Base-by-base conservation (phyloP, 2,329 filamentous ascomycete species). In the Paramyrothecium sp. region DNA sequence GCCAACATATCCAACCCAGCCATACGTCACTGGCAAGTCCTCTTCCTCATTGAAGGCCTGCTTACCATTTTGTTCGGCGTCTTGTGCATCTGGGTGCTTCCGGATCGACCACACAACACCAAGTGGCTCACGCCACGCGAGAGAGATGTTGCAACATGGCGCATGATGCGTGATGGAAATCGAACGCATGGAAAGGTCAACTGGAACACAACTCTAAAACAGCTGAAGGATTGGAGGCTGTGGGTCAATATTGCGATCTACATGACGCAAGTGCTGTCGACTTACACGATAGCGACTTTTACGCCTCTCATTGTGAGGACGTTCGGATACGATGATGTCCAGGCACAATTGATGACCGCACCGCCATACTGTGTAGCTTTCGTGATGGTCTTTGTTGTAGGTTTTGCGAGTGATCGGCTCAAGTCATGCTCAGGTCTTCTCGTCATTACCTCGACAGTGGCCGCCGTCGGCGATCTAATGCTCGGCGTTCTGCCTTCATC, bases 31-130 rank as follows among this genome's bases (percentile, higher is more conserved):
- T 92, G 89, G 89, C 80, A 86, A 59, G 67, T 88, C 12, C 67
- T 90, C 60, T 86, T 89, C 68, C 73, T 89, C 3, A 82, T 89
- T 7, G 73, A 75, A 53, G 73, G 73, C 2, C 38, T 73, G 1
- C 69, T 72, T 1, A 71, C 73, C 1, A 50, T 73, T 21, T 11
- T 70, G 17, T 59, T 73, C 46, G 71, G 71, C 4, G 53, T 65
- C 4, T 56, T 71, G 17, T 64, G 70, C 1, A 71, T 65, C 46
- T 61, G 56, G 12, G 67, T 58, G 53, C 64, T 73, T 60, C 70
- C 71, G 3, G 55, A 56, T 49, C 52, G 50, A 44, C 50, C 59
- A 3, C 47, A 41, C 26, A 54, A 59, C 2, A 57, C 59, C 2
- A 58, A 54, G 33, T 65, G 62, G 56, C 56, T 66, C 12, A 62